Evolutionary conservation across 768 basidiomycete species (phyloP), one percentile per base, ranked within the genome.

Genomic region (Psilocybe cyanescens): DNA sequence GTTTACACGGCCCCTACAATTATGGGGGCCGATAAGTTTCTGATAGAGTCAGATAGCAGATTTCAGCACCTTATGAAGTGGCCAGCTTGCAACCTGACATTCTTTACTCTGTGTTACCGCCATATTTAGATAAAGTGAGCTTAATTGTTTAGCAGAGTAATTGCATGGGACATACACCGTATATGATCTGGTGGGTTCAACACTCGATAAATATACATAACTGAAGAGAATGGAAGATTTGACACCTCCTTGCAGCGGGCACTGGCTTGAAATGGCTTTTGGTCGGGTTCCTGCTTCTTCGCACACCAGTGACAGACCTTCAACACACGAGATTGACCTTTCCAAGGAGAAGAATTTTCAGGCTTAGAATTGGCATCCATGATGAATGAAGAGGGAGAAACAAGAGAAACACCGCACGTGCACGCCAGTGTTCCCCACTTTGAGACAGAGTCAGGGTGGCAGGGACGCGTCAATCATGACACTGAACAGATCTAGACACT

Each of bases 291-390:
- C 58, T 72, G 67, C 58, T 70, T 69, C 62, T 73, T 72, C 37
- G 61, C 58, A 56, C 71, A 72, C 72, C 70, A 74, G 51, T 72
- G 71, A 62, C 71, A 74, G 19, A 60, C 49, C 51, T 72, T 71
- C 11, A 68, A 61, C 14, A 72, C 68, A 57, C 68, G 67, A 53
- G 72, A 73, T 49, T 70, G 68, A 33, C 69, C 70, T 57, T 72
- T 72, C 62, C 63, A 71, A 35, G 68, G 67, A 19, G 64, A 37
- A 33, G 53, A 59, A 29, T 67, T 60, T 14, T 56, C 33, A 11
- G 33, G 33, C 33, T 35, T 35, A 11, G 33, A 35, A 6, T 35
- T 59, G 30, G 51, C 31, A 16, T 60, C 53, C 44, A 47, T 49
- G 46, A 16, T 39, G 50, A 9, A 24, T 52, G 35, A 31, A n/a